A percentile compares a stretch with the other conserved stretches of the same genome.
Evolutionary conservation across 768 basidiomycete species (phyloP).

Genomic region (Kwoniella sp.): DNA sequence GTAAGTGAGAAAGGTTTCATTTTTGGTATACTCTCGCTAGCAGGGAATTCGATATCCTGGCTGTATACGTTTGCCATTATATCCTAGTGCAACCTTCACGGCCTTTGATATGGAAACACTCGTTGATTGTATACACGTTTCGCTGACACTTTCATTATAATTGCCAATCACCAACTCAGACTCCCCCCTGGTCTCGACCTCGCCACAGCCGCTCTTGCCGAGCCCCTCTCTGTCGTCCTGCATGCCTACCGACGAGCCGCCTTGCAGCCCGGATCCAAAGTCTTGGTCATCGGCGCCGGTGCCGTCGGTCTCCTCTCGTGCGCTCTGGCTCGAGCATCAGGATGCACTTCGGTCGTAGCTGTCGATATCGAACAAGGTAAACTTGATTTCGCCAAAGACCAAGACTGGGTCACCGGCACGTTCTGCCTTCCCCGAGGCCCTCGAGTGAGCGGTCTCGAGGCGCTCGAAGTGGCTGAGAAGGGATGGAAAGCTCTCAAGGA

Average conservation of each 20-base stretch:
- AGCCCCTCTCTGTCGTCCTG: conserved; percentile 89
- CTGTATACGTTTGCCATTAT: too few relatives aligned
- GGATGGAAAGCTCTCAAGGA: conserved; percentile 52
- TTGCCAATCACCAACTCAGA: conserved; percentile 24
- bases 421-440: conserved; percentile 65
- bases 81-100: too few relatives aligned
- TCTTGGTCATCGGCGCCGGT: conserved; percentile 89
- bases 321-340: conserved; percentile 69
- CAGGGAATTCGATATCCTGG: too few relatives aligned
- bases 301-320: conserved; percentile 90
- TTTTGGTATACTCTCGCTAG: too few relatives aligned
- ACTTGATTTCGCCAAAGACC: conserved; percentile 71
- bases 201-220: conserved; percentile 83
- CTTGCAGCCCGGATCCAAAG: conserved; percentile 63
- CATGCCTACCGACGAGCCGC: conserved; percentile 62
- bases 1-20: too few relatives aligned
- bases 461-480: conserved; percentile 45
- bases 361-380: conserved; percentile 83
- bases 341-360: conserved; percentile 72
- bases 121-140: too few relatives aligned
- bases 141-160: not conserved
- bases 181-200: conserved; percentile 74
- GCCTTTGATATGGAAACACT: not conserved
- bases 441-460: conserved; percentile 48
- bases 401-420: conserved; percentile 77